These are phyloP conservation scores for Nitzschia putrida DNA, from an alignment of 108 stramenopile species.

Conservation along the genomic window DNA sequence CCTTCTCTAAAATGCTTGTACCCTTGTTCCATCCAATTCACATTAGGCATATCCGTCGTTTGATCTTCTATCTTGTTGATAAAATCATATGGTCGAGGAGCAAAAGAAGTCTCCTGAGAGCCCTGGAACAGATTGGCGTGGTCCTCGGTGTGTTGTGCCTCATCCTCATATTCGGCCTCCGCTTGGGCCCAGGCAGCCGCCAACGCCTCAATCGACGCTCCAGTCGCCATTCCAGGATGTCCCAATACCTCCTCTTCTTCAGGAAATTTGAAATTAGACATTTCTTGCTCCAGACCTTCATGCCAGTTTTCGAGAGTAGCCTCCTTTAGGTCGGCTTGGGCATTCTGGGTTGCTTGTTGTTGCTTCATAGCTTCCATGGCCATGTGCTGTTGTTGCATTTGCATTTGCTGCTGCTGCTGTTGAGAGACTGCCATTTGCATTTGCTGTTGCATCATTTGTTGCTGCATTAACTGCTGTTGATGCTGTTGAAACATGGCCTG, in stretches of 20 bases:
- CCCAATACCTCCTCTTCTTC: constrained; percentile 11
- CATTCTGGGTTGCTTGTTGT: constrained; percentile 21
- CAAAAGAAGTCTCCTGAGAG: background rate
- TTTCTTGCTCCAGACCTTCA: constrained; percentile 30
- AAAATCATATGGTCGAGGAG: constrained; percentile 34
- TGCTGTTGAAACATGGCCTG: constrained; percentile 35
- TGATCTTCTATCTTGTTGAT: constrained; percentile 24
- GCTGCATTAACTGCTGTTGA: constrained; percentile 51
- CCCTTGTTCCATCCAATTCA: constrained; percentile 77
- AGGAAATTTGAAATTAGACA: background rate
- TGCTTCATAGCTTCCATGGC: constrained; percentile 19
- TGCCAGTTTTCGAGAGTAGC: constrained; percentile 27
- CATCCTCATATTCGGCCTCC: constrained; percentile 53
- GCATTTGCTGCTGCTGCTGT: constrained; percentile 34
- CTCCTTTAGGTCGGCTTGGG: constrained; percentile 6
- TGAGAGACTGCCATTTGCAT: constrained; percentile 37
- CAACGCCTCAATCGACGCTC: constrained; percentile 70
- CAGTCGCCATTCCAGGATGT: constrained; percentile 23
- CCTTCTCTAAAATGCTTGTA: constrained; percentile 75
- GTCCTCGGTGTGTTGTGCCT: constrained; percentile 20
- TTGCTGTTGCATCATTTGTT: constrained; percentile 63
- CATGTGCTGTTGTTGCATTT: constrained; percentile 39
- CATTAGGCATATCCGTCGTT: constrained; percentile 4
- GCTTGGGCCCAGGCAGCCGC: constrained; percentile 82
- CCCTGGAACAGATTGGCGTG: constrained; percentile 38